Percentiles rank a stretch among this genome's conserved stretches.
Evolutionary conservation across 805 yeast species (phyloP).

Genomic region (Saturnispora besseyi): DNA sequence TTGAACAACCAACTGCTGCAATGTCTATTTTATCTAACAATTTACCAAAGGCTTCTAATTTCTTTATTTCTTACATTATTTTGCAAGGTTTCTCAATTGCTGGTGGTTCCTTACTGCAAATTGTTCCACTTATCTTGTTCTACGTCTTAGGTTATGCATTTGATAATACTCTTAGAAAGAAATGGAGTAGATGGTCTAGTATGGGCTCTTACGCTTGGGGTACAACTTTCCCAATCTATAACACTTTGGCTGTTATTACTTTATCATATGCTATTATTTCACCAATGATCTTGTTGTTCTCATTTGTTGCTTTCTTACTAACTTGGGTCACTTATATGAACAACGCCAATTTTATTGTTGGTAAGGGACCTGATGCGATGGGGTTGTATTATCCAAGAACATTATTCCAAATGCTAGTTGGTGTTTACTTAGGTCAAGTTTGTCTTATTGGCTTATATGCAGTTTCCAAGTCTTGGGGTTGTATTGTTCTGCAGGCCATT

Average conservation of each 20-base stretch:
- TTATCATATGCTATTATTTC: slow-evolving; percentile 66
- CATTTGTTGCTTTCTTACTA: slow-evolving; percentile 59
- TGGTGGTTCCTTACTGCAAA: slow-evolving; percentile 57
- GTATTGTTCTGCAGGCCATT: slow-evolving; percentile 67
- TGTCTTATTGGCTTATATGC: slow-evolving; percentile 80
- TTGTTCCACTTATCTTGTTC: slow-evolving; percentile 48
- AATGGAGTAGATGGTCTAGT: slow-evolving; percentile 48
- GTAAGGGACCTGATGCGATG: slow-evolving; percentile 61
- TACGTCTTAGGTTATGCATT: slow-evolving; percentile 48
- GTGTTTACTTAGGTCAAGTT: slow-evolving; percentile 79
- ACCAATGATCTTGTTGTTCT: slow-evolving; percentile 73
- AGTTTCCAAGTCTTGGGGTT: slow-evolving; percentile 94
- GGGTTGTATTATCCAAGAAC: slow-evolving; percentile 88
- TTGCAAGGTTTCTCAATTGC: slow-evolving; percentile 62
- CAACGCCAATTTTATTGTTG: slow-evolving; percentile 62
- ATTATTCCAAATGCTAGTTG: slow-evolving; percentile 77
- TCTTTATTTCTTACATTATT: slow-evolving; percentile 57
- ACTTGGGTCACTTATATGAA: slow-evolving; percentile 72
- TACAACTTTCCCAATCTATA: slow-evolving; percentile 66
- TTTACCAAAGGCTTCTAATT: slow-evolving; percentile 66
- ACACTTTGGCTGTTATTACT: slow-evolving; percentile 60
- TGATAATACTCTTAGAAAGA: slow-evolving; percentile 61
- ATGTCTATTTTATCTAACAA: slow-evolving; percentile 54
- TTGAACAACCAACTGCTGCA: slow-evolving; percentile 48
- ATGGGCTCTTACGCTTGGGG: slow-evolving; percentile 60